Evolutionary conservation across 202 grass and related monocot genomes (phyloP), one percentile per base, ranked within the genome.

Genomic region (Zoysia matrella): DNA sequence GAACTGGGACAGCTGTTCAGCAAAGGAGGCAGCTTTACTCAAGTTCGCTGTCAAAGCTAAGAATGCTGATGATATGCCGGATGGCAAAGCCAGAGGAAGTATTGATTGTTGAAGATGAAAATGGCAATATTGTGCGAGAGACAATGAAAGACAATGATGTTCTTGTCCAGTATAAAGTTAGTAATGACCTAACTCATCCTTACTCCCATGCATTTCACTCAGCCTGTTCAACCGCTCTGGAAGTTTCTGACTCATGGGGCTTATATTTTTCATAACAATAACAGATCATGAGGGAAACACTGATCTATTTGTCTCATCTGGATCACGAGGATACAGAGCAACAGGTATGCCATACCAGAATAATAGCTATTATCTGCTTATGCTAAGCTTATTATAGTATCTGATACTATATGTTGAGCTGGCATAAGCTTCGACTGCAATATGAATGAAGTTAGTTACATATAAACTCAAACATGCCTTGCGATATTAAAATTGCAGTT

Each of bases 31-130:
- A 99, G 46, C 89, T 99, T 86, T 96, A 96, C 60, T 84, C 97
- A 76, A 86, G 75, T 62, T 66, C 97, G 72, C 82, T 99, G 12
- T 99, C 97, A 18, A 99, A 99, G 52, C 77, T 99, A 88, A 85
- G 97, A 87, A 99, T 88, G 73, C 65, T 99, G 75, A 96, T 99
- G 97, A 99, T 96, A 81, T 99, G 93, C 77, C 89, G 93, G 36
- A 99, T 99, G 97, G 97, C 97, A 71, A 99, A 99, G 48, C 97
- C 97, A 46, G 97, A 99, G 85, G 97, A 99, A 82, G 93, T 99
- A 73, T 82, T 99, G 79, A 99, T 99, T 69, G 97, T 94, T 74
- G 97, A 99, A 83, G 97, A 99, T 62, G 97, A 99, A 80, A 99
- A 99, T 77, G 97, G 97, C 36, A 99, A 99, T 72, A 99, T 99